A percentile compares a stretch with the other conserved stretches of the same genome.
Conservation (phyloP, 768 basidiomycete species). For the Chiua virens region DNA sequence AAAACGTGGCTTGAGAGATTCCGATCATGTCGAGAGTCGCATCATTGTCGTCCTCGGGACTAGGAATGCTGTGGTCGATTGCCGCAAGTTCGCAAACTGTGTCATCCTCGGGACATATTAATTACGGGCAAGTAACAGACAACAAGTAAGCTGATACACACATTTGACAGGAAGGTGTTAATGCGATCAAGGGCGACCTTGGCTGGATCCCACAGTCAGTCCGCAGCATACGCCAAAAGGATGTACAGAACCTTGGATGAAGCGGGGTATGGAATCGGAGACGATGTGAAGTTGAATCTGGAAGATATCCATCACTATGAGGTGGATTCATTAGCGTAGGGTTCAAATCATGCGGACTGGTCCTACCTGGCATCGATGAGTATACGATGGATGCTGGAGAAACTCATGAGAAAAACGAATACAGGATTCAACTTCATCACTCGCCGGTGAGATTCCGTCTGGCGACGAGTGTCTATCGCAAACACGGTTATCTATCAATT, state of each 20-base stretch:
- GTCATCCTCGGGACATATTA: constrained; percentile 2
- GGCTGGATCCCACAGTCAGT: constrained; percentile 13
- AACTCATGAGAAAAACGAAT: neutral
- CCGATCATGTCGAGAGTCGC: neutral
- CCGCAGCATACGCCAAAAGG: neutral
- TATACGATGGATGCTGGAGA: constrained; percentile 10
- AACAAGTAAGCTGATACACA: neutral
- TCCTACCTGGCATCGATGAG: constrained; percentile 9
- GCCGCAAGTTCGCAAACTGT: neutral
- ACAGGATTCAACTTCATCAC: neutral
- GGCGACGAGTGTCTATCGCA: constrained; percentile 4
- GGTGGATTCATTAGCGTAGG: neutral
- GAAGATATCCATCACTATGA: constrained; percentile 3
- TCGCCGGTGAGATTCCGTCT: constrained; percentile 5
- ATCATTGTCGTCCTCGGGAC: neutral
- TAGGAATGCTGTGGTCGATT: neutral
- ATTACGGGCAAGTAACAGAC: neutral
- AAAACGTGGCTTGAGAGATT: constrained; percentile 5
- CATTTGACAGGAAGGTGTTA: constrained; percentile 3
- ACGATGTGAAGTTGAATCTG: neutral
- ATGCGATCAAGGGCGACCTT: constrained; percentile 12
- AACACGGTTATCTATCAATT: too few relatives aligned
- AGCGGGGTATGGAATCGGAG: neutral
- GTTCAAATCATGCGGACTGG: neutral
- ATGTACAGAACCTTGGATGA: constrained; percentile 16